phyloP scores from a whole-genome alignment of 192 early-diverging fungal species.

The Podila clonocystis region DNA sequence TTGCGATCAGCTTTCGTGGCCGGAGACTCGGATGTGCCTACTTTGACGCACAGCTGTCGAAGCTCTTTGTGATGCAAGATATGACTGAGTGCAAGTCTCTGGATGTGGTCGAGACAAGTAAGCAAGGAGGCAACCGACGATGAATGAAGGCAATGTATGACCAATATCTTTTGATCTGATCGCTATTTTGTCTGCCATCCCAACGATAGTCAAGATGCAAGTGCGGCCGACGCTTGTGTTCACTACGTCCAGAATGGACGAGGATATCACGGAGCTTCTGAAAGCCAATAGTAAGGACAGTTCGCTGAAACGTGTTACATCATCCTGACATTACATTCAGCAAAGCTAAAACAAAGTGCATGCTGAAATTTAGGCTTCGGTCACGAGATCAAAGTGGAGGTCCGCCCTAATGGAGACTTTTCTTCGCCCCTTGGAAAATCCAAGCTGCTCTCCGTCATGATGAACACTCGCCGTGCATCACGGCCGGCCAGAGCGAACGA shows the following conservation, averaged over 20 bases:
- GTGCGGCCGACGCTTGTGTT: conserved; percentile 44
- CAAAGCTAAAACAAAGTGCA: too few relatives aligned
- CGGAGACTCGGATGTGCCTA: conserved; percentile 51
- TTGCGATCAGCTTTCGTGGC: conserved; percentile 43
- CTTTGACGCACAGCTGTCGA: conserved; percentile 28
- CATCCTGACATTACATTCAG: too few relatives aligned
- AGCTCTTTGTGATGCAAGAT: conserved; percentile 58
- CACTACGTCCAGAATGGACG: conserved; percentile 43
- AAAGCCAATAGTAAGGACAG: conserved; percentile 17
- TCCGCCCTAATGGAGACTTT: conserved; percentile 43
- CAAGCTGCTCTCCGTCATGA: conserved; percentile 34
- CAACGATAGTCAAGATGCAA: conserved; percentile 40
- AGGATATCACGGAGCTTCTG: conserved; percentile 26
- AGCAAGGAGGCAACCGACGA: neutral
- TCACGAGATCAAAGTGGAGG: conserved; percentile 21
- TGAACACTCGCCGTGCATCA: conserved; percentile 7
- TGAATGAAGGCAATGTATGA: neutral
- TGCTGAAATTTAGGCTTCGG: conserved; percentile 1
- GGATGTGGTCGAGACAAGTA: conserved; percentile 35
- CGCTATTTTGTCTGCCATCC: neutral
- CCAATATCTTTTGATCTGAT: neutral
- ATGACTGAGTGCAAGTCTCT: conserved; percentile 30
- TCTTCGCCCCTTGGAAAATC: conserved; percentile 39
- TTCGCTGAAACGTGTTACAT: too few relatives aligned
- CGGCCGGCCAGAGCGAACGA: neutral